Evolutionary conservation across 768 basidiomycete genomes (phyloP), one percentile per base, ranked within the genome.

Genomic region (Pulveroboletus ravenelii): DNA sequence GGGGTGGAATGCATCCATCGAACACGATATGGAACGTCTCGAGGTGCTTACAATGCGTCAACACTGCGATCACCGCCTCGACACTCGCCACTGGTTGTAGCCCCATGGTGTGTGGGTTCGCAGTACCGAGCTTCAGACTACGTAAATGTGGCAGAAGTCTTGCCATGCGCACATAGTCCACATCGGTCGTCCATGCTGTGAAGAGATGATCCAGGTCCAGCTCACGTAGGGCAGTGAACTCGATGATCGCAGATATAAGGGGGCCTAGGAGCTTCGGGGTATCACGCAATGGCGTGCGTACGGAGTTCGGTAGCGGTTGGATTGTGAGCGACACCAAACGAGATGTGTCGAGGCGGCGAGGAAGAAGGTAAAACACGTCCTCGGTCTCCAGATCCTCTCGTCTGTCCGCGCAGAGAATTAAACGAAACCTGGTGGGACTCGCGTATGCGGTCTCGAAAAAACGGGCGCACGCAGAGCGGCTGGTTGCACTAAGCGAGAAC

Each of bases 181-280:
- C 42, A 12, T 64, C 54, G 12, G 48, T 29, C 18, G 57, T 34
- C 0, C n/a, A 41, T 0, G 46, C 53, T 6, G 55, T 54, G 27
- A 50, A 57, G 2, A 62, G 38, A 10, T 37, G 12, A 10, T 63
- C 62, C 10, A 64, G 23, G 15, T 64, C 51, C 1, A 64, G 51
- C 12, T 50, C 50, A 14, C 34, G 53, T 27, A 64, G 14, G 5
- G 44, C 52, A 0, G 35, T 47, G 15, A 64, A 64, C 29, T 32
- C 37, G 38, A 41, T 34, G 40, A 64, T 47, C 36, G 52, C 23
- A 2, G 50, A 25, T 9, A 59, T 8, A n/a, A 46, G 30, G 17
- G 52, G 9, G 12, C 18, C 20, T 4, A 34, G 48, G 9, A 63
- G 45, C 17, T 6, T 14, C 25, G 53, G 31, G 20, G 50, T 42